Evolutionary conservation across 306 rosid genomes (phyloP), one percentile per base, ranked within the genome.

Genomic region (Sicyos baderoa): DNA sequence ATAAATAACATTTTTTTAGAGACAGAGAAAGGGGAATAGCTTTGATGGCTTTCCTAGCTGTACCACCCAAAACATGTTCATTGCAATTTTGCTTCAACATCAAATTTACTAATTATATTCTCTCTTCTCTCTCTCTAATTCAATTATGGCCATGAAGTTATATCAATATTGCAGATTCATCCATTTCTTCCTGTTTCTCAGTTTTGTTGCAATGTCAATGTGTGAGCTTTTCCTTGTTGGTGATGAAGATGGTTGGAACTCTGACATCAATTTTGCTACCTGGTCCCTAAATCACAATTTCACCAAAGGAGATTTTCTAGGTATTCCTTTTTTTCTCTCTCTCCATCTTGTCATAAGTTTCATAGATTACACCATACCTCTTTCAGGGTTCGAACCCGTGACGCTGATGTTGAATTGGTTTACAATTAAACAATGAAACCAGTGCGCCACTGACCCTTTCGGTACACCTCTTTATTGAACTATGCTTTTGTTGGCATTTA

Each of bases 181-280:
- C 2, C 22, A 23, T 68, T 42, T 63, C 12, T 37, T 70, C 17
- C 40, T 57, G 79, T 62, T 76, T 47, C 49, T 74, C 16, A 70
- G 65, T 3, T 15, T 35, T 15, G 65, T 35, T 16, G 66, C 13
- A 60, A 4, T 32, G 10, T 60, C 45, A 44, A 59, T 40, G 47
- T 74, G 77, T 50, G 77, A 73, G 54, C 63, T 54, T 48, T 71
- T 54, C 44, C 40, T 23, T 15, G 81, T 81, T 70, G 84, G 84
- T 45, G 84, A 77, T 59, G 79, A 71, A 17, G 71, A 74, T 2
- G 79, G 76, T 27, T 81, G 84, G 84, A 70, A 58, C 53, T 65
- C 53, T 45, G 79, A 54, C 12, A 54, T 15, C 62, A 72, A 81
- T 76, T 81, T 44, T n/a, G 14, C 25, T 23, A 55, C 62, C 0